Evolutionary conservation across 805 yeast genomes (phyloP).

Genomic region (Candida multigemmis): DNA sequence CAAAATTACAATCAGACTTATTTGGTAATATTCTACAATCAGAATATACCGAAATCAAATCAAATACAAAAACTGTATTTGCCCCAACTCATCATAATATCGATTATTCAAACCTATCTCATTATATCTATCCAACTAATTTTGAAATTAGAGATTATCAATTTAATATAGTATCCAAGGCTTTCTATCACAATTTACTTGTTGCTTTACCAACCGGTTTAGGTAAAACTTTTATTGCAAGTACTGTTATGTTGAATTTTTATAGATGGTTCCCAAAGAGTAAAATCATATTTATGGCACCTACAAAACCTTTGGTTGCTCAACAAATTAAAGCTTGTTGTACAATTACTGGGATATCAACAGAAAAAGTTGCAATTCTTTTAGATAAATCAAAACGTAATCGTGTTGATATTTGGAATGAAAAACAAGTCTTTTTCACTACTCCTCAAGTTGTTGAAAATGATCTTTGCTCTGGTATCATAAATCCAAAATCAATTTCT

Average conservation of each 20-base stretch:
- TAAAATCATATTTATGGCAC: conserved; percentile 91
- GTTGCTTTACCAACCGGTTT: conserved; percentile 96
- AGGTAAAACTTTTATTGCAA: conserved; percentile 95
- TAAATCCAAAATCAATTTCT: conserved; percentile 68
- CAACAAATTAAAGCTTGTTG: conserved; percentile 94
- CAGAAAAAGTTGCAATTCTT: conserved; percentile 69
- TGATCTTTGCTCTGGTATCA: conserved; percentile 65
- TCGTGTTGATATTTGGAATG: conserved; percentile 70
- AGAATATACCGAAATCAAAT: background rate
- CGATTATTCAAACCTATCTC: conserved; percentile 11
- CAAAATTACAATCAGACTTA: conserved; percentile 2
- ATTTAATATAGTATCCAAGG: conserved; percentile 62
- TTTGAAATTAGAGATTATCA: conserved; percentile 84
- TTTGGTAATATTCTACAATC: conserved; percentile 1
- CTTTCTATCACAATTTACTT: conserved; percentile 64
- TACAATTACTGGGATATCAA: conserved; percentile 76
- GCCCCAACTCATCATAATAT: conserved; percentile 17
- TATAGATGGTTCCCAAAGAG: conserved; percentile 74
- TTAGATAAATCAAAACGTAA: conserved; percentile 49
- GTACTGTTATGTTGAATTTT: conserved; percentile 86
- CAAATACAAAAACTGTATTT: conserved; percentile 1
- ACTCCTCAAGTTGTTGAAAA: conserved; percentile 96
- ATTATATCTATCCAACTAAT: conserved; percentile 79
- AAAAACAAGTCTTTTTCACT: conserved; percentile 76
- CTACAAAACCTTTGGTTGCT: conserved; percentile 91